phyloP scores from a whole-genome alignment of 495 filamentous ascomycete species.

The Podospora australis region DNA sequence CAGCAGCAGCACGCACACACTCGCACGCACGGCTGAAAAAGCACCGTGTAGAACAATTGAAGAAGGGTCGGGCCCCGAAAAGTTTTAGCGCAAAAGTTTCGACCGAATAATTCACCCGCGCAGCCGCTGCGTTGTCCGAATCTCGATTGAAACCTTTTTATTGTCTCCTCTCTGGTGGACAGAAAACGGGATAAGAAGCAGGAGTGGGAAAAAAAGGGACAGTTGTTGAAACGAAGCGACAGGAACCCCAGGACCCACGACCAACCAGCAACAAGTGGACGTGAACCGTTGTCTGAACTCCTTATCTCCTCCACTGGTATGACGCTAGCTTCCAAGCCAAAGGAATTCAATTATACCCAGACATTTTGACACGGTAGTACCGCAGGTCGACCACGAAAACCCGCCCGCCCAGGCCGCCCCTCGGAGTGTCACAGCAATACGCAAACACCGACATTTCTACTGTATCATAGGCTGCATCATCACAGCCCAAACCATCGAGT shows the following conservation, averaged over 20 bases:
- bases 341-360: slow-evolving; percentile 18
- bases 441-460: too few relatives aligned
- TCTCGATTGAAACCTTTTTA: too few relatives aligned
- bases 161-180: not conserved
- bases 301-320: slow-evolving; percentile 26
- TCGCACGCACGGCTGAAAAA: not conserved
- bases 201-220: too few relatives aligned
- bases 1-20: not conserved
- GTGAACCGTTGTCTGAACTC: slow-evolving; percentile 15
- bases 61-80: not conserved
- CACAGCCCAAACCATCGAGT: slow-evolving; percentile 8
- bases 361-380: slow-evolving; percentile 23
- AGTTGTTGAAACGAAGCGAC: too few relatives aligned
- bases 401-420: slow-evolving; percentile 4
- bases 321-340: slow-evolving; percentile 22
- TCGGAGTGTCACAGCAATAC: not conserved
- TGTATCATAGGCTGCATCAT: too few relatives aligned
- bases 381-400: slow-evolving; percentile 5
- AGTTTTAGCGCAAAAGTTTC: too few relatives aligned
- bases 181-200: too few relatives aligned
- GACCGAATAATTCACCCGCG: too few relatives aligned
- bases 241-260: too few relatives aligned
- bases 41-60: not conserved
- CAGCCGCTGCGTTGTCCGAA: not conserved
- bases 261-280: not conserved